These are phyloP conservation scores for Pichia sporocuriosa DNA, from an alignment of 805 yeast species.

Conservation along the genomic window DNA sequence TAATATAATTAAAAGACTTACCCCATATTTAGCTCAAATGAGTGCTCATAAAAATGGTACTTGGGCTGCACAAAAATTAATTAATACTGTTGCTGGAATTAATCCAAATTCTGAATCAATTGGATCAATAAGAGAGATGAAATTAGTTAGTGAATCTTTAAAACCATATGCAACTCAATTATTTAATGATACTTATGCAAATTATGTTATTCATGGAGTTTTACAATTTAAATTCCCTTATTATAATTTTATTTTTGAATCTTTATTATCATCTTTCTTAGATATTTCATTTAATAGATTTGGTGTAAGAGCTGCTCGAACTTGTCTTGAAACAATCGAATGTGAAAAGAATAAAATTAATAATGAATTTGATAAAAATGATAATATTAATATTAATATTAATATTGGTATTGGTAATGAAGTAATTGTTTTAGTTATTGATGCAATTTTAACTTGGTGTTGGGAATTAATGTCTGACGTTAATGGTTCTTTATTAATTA, in stretches of 20 bases:
- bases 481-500: conserved; percentile 82
- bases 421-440: conserved; percentile 66
- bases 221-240: conserved; percentile 79
- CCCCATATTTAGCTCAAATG: conserved; percentile 80
- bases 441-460: conserved; percentile 70
- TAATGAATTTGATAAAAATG: not conserved
- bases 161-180: conserved; percentile 78
- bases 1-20: conserved; percentile 69
- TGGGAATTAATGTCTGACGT: conserved; percentile 73
- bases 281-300: conserved; percentile 81
- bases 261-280: conserved; percentile 69
- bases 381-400: conserved; percentile 35
- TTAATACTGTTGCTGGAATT: conserved; percentile 48
- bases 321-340: conserved; percentile 59
- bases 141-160: conserved; percentile 60
- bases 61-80: conserved; percentile 97
- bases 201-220: conserved; percentile 92
- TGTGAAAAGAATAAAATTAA: not conserved
- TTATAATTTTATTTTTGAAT: conserved; percentile 83
- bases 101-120: conserved; percentile 1
- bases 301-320: conserved; percentile 92
- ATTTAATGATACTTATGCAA: conserved; percentile 93
- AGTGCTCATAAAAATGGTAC: conserved; percentile 97
- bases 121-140: conserved; percentile 47
- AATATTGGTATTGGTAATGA: conserved; percentile 60